Evolutionary conservation across 768 basidiomycete genomes (phyloP).

Genomic region (Trametes gibbosa): DNA sequence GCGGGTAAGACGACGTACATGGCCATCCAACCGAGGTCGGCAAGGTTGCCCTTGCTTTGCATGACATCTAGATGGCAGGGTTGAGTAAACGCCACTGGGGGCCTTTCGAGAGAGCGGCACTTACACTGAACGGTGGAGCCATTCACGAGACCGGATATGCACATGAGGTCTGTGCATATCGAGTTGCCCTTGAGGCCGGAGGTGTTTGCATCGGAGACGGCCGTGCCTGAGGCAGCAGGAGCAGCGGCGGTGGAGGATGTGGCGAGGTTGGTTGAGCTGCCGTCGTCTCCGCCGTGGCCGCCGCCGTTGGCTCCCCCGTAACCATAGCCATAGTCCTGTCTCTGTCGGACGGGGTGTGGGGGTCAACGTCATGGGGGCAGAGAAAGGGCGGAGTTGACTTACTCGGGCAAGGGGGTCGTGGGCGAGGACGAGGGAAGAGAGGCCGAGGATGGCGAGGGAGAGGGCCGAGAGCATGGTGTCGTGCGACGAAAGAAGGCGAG

Average conservation of each 20-base stretch:
- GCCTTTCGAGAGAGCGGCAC: neutral
- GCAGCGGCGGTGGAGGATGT: conserved; percentile 10
- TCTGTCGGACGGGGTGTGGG: neutral
- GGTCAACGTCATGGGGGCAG: neutral
- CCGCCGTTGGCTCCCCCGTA: neutral
- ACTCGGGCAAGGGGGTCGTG: conserved; percentile 3
- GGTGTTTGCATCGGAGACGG: conserved; percentile 1
- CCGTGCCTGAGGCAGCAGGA: conserved; percentile 6
- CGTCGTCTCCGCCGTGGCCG: conserved; percentile 3
- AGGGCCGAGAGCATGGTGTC: conserved; percentile 8
- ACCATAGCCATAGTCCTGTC: neutral
- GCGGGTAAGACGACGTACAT: conserved; percentile 38
- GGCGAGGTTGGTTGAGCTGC: neutral
- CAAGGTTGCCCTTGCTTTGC: conserved; percentile 41
- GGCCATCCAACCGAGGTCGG: conserved; percentile 55
- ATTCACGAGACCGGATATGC: conserved; percentile 23
- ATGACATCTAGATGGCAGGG: conserved; percentile 40
- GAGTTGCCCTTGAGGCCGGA: conserved; percentile 16
- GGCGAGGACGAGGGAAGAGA: conserved; percentile 11
- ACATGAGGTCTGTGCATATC: conserved; percentile 21
- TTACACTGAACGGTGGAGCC: conserved; percentile 22
- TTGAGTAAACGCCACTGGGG: neutral
- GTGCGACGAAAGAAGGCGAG: conserved; percentile 5
- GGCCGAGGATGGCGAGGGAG: conserved; percentile 8
- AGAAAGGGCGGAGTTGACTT: conserved; percentile 2